Evolutionary conservation across 2,329 filamentous ascomycete genomes (phyloP), one percentile per base, ranked within the genome.

Genomic region (Talaromyces sp.): DNA sequence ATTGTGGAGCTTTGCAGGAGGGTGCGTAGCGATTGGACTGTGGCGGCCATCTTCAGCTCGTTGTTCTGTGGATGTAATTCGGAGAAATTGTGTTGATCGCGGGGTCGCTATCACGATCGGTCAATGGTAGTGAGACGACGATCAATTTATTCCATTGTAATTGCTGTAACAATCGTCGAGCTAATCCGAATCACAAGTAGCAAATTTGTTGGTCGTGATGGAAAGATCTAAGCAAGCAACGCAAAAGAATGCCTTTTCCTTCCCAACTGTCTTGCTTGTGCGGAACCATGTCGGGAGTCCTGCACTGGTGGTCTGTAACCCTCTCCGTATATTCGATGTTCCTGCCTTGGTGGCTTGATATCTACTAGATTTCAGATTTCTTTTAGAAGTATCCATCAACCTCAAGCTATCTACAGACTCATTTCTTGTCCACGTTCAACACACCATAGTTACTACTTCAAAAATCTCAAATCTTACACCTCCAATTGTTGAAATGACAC

Each of bases 1-100:
- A 89, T 84, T 62, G 83, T 81, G 37, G 84, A 79, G 69, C 83
- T 83, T 72, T 85, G 82, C 66, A 89, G 80, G 65, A 89, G 80
- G 66, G 83, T 79, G 68, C 82, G 79, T 64, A 89, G 79, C 59
- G 82, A 81, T 66, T 80, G 78, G 45, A 79, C 76, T 75, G 71
- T 72, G 69, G 78, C 78, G 70, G 81, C 73, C 78, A 81, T 81
- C 56, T 43, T 66, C 45, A 31, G 8, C 13, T 60, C 6, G 2
- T 50, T 31, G 15, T 56, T 27, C 15, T 22, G 31, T 60, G 47
- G 10, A 50, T 50, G 31, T 54, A 37, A 39, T 52, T 61, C 31
- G 52, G 57, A 54, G 27, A 49, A 49, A 41, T 33, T 39, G 47
- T 39, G 31, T 31, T 54, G 35, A 52, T 4, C 19, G 57, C 57